phyloP scores from a whole-genome alignment of 495 filamentous ascomycete species.

The Penicillium crystallinum region DNA sequence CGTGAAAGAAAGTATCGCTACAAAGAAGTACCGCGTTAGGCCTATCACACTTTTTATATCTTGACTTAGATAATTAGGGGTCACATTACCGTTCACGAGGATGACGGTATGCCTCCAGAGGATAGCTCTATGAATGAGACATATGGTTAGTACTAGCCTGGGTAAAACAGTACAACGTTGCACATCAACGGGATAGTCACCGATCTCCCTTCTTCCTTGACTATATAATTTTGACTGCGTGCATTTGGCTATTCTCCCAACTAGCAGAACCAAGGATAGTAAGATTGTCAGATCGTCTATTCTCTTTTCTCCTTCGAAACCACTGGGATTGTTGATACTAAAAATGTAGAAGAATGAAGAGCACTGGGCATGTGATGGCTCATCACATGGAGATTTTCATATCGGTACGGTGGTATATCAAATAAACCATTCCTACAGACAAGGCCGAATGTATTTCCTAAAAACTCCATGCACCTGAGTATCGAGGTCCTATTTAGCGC shows the following conservation, averaged over 20 bases:
- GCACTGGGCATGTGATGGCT: too few species aligned
- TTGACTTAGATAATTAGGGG: neutral
- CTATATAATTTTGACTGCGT: neutral
- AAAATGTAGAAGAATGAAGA: too few species aligned
- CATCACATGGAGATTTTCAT: too few species aligned
- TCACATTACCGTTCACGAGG: neutral
- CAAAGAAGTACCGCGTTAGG: too few species aligned
- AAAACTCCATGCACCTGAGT: too few species aligned
- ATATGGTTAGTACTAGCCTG: neutral
- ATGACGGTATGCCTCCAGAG: neutral
- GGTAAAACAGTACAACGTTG: neutral
- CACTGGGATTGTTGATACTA: too few species aligned
- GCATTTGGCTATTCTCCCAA: neutral
- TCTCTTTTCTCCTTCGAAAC: too few species aligned
- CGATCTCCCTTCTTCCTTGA: neutral
- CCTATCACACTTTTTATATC: neutral
- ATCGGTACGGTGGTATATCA: too few species aligned
- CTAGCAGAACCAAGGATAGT: neutral
- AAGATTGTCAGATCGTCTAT: too few species aligned
- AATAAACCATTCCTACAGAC: too few species aligned
- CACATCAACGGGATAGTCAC: neutral
- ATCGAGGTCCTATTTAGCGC: too few species aligned
- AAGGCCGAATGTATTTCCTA: too few species aligned
- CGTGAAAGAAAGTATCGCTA: neutral
- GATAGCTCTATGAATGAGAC: neutral